Evolutionary conservation across 139 green algal genomes (phyloP).

Genomic region (Axilococcus clingmanii): DNA sequence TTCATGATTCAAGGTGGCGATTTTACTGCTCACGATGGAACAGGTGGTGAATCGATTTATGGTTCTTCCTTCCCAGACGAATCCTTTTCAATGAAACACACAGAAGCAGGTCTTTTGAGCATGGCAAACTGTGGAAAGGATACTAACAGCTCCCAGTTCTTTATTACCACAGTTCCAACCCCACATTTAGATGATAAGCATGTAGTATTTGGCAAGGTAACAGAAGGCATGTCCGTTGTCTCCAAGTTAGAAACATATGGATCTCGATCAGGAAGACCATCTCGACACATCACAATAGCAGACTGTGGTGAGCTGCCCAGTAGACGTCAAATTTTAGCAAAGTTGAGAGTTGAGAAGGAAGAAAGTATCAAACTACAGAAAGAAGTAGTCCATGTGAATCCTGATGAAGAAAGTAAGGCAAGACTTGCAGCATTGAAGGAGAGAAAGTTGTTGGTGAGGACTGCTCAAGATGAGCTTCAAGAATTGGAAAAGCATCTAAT

Average conservation of each 20-base stretch:
- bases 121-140: slow-evolving; percentile 54
- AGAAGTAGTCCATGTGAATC: slow-evolving; percentile 45
- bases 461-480: slow-evolving; percentile 39
- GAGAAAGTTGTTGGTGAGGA: slow-evolving; percentile 8
- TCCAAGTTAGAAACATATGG: slow-evolving; percentile 62
- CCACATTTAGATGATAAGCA: slow-evolving; percentile 92
- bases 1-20: slow-evolving; percentile 82
- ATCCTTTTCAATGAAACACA: slow-evolving; percentile 42
- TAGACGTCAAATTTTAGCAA: slow-evolving; percentile 52
- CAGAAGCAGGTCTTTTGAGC: slow-evolving; percentile 16
- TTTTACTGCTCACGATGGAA: slow-evolving; percentile 63
- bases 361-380: slow-evolving; percentile 49
- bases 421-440: slow-evolving; percentile 41
- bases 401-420: slow-evolving; percentile 42
- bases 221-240: slow-evolving; percentile 71
- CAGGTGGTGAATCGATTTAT: slow-evolving; percentile 69
- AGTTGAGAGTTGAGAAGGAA: slow-evolving; percentile 28
- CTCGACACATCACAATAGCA: slow-evolving; percentile 32
- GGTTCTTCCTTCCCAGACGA: slow-evolving; percentile 35
- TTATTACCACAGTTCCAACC: slow-evolving; percentile 26
- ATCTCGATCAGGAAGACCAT: slow-evolving; percentile 39
- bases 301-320: slow-evolving; percentile 60
- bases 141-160: slow-evolving; percentile 67
- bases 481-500: slow-evolving; percentile 19
- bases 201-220: slow-evolving; percentile 78